phyloP scores from a whole-genome alignment of 2,329 filamentous ascomycete genomes.

The Pyrenophora teres region DNA sequence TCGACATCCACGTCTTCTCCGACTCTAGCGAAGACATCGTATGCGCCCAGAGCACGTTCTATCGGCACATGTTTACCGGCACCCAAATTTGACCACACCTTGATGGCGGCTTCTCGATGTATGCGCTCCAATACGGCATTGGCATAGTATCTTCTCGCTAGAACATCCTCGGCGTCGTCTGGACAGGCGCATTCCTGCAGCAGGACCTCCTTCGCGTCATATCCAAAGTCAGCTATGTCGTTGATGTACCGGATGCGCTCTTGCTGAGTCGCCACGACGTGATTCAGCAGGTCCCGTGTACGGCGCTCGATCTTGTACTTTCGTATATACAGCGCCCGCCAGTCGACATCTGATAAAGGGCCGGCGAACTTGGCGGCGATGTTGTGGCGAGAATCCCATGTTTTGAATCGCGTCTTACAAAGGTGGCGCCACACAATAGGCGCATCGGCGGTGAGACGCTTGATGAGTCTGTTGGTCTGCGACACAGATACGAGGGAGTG shows the following conservation, averaged over 20 bases:
- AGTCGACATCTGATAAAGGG: constrained; percentile 65
- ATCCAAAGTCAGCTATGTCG: constrained; percentile 72
- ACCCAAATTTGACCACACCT: constrained; percentile 70
- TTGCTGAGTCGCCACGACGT: constrained; percentile 71
- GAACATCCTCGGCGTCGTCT: constrained; percentile 69
- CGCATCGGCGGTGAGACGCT: constrained; percentile 69
- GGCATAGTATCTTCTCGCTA: constrained; percentile 80
- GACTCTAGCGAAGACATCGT: constrained; percentile 86
- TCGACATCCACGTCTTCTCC: constrained; percentile 74
- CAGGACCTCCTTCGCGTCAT: constrained; percentile 87
- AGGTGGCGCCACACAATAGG: constrained; percentile 79
- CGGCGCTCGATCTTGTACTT: constrained; percentile 42
- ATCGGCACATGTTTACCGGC: constrained; percentile 61
- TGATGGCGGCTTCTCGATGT: constrained; percentile 77
- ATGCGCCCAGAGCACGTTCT: constrained; percentile 77
- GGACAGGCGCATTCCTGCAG: constrained; percentile 66
- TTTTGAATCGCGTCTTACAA: constrained; percentile 70
- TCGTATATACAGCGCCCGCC: constrained; percentile 63
- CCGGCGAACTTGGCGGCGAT: constrained; percentile 44
- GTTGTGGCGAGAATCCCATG: constrained; percentile 66
- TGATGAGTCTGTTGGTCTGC: constrained; percentile 66
- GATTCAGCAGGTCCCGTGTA: constrained; percentile 58
- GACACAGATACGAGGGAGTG: constrained; percentile 58
- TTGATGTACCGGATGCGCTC: constrained; percentile 72
- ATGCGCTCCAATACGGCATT: constrained; percentile 76